Percentiles rank a stretch among this genome's conserved stretches.
phyloP scores from a whole-genome alignment of 768 basidiomycete genomes.

The Holtermanniella nyarrowii region DNA sequence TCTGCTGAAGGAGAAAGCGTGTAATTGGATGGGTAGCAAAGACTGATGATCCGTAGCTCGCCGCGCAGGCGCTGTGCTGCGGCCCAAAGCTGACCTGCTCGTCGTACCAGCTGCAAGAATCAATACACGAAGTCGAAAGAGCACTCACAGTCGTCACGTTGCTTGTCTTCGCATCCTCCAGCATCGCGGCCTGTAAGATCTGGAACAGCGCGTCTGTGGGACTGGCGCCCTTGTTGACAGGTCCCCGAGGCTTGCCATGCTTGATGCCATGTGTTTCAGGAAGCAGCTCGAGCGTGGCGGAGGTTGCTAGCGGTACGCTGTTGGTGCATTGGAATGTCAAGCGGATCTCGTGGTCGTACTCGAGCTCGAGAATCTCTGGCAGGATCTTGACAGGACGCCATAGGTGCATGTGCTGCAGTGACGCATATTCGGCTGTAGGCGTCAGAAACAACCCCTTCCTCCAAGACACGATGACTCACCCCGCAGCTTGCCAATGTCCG shows the following conservation, averaged over 20 bases:
- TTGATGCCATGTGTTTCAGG: neutral
- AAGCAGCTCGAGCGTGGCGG: slow-evolving; percentile 18
- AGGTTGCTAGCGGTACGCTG: slow-evolving; percentile 8
- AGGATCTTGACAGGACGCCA: slow-evolving; percentile 17
- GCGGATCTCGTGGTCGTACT: slow-evolving; percentile 22
- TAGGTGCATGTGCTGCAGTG: slow-evolving; percentile 33
- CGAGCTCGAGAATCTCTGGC: slow-evolving; percentile 12
- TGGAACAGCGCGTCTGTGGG: slow-evolving; percentile 21
- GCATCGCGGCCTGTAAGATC: slow-evolving; percentile 17
- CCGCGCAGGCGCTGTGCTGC: slow-evolving; percentile 21
- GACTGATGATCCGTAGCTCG: slow-evolving; percentile 22
- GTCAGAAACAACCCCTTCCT: neutral
- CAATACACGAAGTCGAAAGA: neutral
- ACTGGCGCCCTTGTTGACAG: slow-evolving; percentile 1
- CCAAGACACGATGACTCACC: slow-evolving; percentile 18
- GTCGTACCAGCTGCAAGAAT: slow-evolving; percentile 23
- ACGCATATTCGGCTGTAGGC: slow-evolving; percentile 34
- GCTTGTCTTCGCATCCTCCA: slow-evolving; percentile 4
- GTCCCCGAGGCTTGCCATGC: slow-evolving; percentile 3
- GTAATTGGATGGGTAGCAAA: slow-evolving; percentile 24
- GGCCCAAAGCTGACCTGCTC: slow-evolving; percentile 24
- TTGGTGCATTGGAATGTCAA: slow-evolving; percentile 16
- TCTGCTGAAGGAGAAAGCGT: neutral
- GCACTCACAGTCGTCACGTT: slow-evolving; percentile 5
- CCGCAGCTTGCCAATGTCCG: slow-evolving; percentile 31